Evolutionary conservation across 495 filamentous ascomycete genomes (phyloP), one percentile per base, ranked within the genome.

Genomic region (Xylaria acuta): DNA sequence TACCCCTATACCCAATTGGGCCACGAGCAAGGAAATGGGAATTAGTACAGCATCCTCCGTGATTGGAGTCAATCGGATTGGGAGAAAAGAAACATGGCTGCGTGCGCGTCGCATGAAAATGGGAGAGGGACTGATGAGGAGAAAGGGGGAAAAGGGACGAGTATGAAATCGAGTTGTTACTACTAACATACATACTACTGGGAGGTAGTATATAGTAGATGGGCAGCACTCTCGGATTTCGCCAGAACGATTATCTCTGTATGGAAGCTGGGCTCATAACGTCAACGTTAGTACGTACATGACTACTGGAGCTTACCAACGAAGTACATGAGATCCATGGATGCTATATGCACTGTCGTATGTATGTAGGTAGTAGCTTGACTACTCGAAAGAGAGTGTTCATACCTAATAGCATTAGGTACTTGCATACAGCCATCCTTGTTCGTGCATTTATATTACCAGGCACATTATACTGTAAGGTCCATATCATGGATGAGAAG

Each of bases 1-100:
- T 70, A 49, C 40, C 54, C 56, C 36, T 60, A 64, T 43, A 38
- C 59, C 69, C 69, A 64, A 71, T 71, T 38, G n/a, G 59, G 58
- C 59, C 69, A 64, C 16, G 59, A 64, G 30, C n/a, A 64, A 49
- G 56, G 32, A 63, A 34, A 64, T 70, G 34, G 58, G 40, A 51
- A 59, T 68, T 9, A 30, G 22, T 41, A 45, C 20, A 51, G 64
- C 64, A 51, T 66, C 43, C 36, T 67, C 43, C 65, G n/a, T 43
- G 25, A 36, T 66, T 53, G 54, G 45, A 63, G 69, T 43, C 1
- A 16, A 38, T 22, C 14, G 25, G 58, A 60, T 47, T 30, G 54
- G 9, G 30, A 30, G 54, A 34, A 49, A 34, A 27, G n/a, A 45
- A 11, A 64, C 32, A 22, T 38, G n/a, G 30, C 25, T n/a, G 32